Conservation (phyloP, 805 yeast species). For the Lipomyces orientalis region DNA sequence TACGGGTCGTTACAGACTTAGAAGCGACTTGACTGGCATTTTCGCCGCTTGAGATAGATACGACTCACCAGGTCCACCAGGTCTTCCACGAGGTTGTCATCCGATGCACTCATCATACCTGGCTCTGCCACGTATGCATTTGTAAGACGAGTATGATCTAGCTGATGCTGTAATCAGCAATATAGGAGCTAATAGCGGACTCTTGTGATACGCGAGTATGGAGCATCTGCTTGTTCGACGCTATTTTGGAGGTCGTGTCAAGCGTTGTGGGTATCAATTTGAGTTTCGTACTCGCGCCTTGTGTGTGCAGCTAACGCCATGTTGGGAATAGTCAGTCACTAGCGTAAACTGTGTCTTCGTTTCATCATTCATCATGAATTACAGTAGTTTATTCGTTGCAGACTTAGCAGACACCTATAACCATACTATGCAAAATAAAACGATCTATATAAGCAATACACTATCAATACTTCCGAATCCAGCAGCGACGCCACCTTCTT, state of each 20-base stretch:
- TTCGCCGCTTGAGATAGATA: background rate
- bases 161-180: background rate
- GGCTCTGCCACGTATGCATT: background rate
- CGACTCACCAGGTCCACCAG: conserved; percentile 5
- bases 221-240: background rate
- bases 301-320: background rate
- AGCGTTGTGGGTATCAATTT: background rate
- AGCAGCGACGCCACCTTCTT: conserved; percentile 99
- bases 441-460: conserved; percentile 55
- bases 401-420: background rate
- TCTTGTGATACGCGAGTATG: background rate
- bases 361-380: no score
- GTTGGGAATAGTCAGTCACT: background rate
- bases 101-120: conserved; percentile 1
- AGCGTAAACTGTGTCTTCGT: background rate
- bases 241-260: background rate
- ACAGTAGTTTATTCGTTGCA: no score
- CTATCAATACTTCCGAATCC: conserved; percentile 98
- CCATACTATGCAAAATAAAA: background rate
- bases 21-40: background rate
- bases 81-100: conserved; percentile 2
- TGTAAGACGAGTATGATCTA: background rate
- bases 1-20: background rate
- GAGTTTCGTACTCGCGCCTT: background rate
- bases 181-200: background rate